Base-by-base conservation (phyloP, 1,139 yeast species). In the Candida buenavistaensis region DNA sequence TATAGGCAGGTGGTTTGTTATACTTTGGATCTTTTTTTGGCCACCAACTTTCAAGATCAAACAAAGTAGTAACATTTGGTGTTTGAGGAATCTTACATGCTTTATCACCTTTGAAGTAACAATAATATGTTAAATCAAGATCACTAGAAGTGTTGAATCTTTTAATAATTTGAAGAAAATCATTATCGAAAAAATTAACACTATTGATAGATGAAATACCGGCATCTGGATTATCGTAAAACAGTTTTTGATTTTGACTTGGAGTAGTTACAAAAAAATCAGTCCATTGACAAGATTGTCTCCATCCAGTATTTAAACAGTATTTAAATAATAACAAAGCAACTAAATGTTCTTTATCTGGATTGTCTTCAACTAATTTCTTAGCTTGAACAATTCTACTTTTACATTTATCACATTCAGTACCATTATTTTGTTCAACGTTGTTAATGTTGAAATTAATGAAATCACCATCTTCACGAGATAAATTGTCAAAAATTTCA, bases 131-230 rank as follows among this genome's bases (percentile, higher is more conserved):
- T 43, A 63, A 49, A 37, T 63, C 68, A 15, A 60, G 50, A 8
- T 64, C 67, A 28, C 64, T 64, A 3, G 70, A 61, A 21, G 53
- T 40, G 43, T 67, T 65, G 51, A 68, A 61, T 33, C 54, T 45
- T 37, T 55, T 52, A 40, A 68, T 45, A 57, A 67, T 55, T 34
- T 63, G 64, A 35, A 63, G 47, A 44, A 64, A 67, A 37, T 67
- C 73, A 39, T 64, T 67, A 46, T 67, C 72, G 32, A 47, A 63
- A 40, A 67, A 61, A 42, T 60, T 58, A 28, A 68, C 51, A 28
- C 61, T 54, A 15, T 28, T 28, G 14, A 31, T 35, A 14, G 53
- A 39, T n/a, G 62, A 49, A 14, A 54, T 44, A 5, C 62, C 64
- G 2, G 61, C 51, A 30, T 55, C 50, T 30, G 37, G 50, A 12